Conservation (phyloP, 176 grass and related monocot species). For the Cenchrus americanus region DNA sequence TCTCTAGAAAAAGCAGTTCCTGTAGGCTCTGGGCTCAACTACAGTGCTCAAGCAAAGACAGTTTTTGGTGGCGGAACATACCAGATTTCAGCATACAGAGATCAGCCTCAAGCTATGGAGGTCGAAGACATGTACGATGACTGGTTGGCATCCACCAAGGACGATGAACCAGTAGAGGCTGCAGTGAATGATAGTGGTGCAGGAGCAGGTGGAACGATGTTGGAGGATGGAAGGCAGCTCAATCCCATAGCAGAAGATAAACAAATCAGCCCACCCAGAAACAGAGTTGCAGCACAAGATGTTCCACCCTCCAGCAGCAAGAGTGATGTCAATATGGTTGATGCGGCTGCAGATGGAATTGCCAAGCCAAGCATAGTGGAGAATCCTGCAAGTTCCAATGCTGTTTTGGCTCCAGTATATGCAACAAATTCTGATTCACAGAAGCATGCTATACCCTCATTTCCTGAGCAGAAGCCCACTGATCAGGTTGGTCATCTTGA, state of each 20-base stretch:
- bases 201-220: slow-evolving; percentile 1
- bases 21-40: slow-evolving; percentile 35
- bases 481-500: slow-evolving; percentile 24
- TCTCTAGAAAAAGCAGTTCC: slow-evolving; percentile 49
- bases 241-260: slow-evolving; percentile 36
- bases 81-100: slow-evolving; percentile 26
- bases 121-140: slow-evolving; percentile 58
- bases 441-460: slow-evolving; percentile 4
- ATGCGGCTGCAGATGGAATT: slow-evolving; percentile 32
- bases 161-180: slow-evolving; percentile 44
- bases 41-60: slow-evolving; percentile 17
- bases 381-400: slow-evolving; percentile 18
- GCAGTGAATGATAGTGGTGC: slow-evolving; percentile 18
- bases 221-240: slow-evolving; percentile 26
- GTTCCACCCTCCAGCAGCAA: slow-evolving; percentile 13
- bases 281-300: slow-evolving; percentile 23
- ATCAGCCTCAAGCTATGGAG: slow-evolving; percentile 31
- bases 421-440: slow-evolving; percentile 14
- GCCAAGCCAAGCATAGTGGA: slow-evolving; percentile 21
- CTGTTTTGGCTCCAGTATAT: slow-evolving; percentile 6
- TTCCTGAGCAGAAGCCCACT: slow-evolving; percentile 8
- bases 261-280: slow-evolving; percentile 23
- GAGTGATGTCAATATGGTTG: slow-evolving; percentile 44
- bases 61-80: slow-evolving; percentile 31
- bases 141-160: slow-evolving; percentile 52